Evolutionary conservation across 169 alveolate species (phyloP), one percentile per base, ranked within the genome.

Genomic region (Eimeria falciformis): DNA sequence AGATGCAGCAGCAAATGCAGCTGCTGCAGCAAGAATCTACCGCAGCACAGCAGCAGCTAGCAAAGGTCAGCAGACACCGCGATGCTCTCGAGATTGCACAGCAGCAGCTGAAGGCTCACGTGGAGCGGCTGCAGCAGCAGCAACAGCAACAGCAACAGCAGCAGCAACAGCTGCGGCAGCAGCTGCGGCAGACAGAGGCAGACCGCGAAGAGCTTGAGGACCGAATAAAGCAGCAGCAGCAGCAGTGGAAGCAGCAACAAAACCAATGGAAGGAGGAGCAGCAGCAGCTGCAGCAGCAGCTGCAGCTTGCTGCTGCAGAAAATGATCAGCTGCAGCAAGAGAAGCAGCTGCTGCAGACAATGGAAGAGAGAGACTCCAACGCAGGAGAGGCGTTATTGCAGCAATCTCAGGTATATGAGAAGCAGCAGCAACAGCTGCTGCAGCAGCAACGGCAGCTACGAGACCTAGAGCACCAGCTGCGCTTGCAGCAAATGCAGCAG

Each of bases 281-380:
- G 90, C 90, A 58, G 79, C 79, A 56, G 62, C 90, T 58, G 58
- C 75, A 55, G 79, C 79, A 58, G 78, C 75, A 82, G 78, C 79
- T 58, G 62, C 79, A 82, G 78, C 65, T 37, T 50, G 88, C 88
- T 50, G 71, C 88, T 78, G 88, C 88, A 25, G 88, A 23, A 2
- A 9, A 58, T 4, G 88, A 78, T 4, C 46, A 50, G 17, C 71
- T 78, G 45, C 68, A 78, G 88, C 88, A 78, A 58, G 88, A 78
- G 17, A 53, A 50, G 53, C 37, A 47, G 88, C 71, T 78, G 88
- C 88, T 25, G 37, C 55, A 78, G 17, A 71, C 53, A 18, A 71
- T 27, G 53, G 73, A 5, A 0, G 55, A 53, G 69, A 18, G 62
- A 50, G 14, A 50, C 7, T 7, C n/a, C n/a, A 11, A 5, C 25